phyloP scores from a whole-genome alignment of 306 rosid species.

The Cotoneaster glaucophyllus region DNA sequence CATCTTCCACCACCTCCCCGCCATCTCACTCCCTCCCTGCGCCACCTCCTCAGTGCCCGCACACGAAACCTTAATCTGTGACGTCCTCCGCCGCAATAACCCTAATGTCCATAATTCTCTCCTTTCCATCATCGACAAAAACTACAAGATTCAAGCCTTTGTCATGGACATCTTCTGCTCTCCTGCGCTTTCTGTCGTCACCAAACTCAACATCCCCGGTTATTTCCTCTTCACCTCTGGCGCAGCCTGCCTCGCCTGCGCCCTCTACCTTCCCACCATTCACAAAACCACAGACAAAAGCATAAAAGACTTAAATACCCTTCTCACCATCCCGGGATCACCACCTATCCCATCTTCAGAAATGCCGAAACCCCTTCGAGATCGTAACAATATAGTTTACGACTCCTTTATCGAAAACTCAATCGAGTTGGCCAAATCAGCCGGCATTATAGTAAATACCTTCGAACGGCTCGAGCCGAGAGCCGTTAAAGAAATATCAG shows the following conservation, averaged over 20 bases:
- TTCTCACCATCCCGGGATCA: neutral
- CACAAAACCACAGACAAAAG: neutral
- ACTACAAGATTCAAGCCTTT: neutral
- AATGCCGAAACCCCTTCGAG: neutral
- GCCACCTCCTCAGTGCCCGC: neutral
- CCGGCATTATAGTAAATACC: constrained; percentile 15
- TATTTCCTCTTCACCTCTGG: constrained; percentile 11
- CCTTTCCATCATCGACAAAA: neutral
- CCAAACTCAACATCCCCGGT: constrained; percentile 7
- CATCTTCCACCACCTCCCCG: constrained; percentile 28
- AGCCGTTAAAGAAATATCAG: constrained; percentile 3
- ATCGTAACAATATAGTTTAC: neutral
- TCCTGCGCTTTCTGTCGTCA: constrained; percentile 1
- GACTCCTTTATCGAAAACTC: neutral
- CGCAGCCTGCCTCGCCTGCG: neutral
- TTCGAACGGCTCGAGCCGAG: neutral
- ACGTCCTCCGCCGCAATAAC: constrained; percentile 4
- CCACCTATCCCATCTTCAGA: neutral
- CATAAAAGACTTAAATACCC: neutral
- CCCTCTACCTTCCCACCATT: neutral
- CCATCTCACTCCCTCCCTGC: constrained; percentile 12
- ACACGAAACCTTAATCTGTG: constrained; percentile 8
- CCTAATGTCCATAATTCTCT: constrained; percentile 1
- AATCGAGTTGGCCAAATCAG: neutral
- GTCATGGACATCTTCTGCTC: constrained; percentile 32